A percentile compares a stretch with the other conserved stretches of the same genome.
phyloP scores from a whole-genome alignment of 441 rosid species.

The Syzygium malaccense region DNA sequence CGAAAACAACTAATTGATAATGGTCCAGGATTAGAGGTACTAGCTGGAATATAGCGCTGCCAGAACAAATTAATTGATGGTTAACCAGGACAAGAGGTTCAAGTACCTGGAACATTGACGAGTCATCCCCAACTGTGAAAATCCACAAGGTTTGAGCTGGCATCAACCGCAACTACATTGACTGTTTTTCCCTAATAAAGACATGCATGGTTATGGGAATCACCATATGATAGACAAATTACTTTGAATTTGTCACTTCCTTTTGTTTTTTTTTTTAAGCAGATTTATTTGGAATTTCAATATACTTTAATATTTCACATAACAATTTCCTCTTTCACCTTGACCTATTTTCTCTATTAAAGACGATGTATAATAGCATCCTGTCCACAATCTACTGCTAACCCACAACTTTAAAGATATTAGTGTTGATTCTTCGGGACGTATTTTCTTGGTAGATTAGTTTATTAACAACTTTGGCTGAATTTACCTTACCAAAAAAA shows the following conservation, averaged over 20 bases:
- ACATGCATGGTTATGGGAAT: not conserved
- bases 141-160: not conserved
- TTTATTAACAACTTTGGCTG: too few relatives aligned
- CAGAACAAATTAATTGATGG: not conserved
- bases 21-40: too few relatives aligned
- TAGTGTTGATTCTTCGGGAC: not conserved
- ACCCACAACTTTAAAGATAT: not conserved
- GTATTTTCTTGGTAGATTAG: too few relatives aligned
- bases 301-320: accelerated
- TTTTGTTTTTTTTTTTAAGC: not conserved
- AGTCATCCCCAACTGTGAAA: not conserved
- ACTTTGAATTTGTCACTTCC: not conserved
- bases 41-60: too few relatives aligned
- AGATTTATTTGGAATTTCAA: not conserved
- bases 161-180: not conserved
- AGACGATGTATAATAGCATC: not conserved
- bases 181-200: not conserved
- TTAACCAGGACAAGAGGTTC: not conserved
- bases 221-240: not conserved
- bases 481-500: too few relatives aligned
- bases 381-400: not conserved
- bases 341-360: not conserved
- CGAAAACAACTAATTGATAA: too few relatives aligned
- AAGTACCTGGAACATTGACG: not conserved
- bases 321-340: not conserved